A percentile compares a stretch with the other conserved stretches of the same genome.
These are phyloP conservation scores for Komagataella ulmi DNA, from an alignment of 805 yeast genomes.

Conservation along the genomic window DNA sequence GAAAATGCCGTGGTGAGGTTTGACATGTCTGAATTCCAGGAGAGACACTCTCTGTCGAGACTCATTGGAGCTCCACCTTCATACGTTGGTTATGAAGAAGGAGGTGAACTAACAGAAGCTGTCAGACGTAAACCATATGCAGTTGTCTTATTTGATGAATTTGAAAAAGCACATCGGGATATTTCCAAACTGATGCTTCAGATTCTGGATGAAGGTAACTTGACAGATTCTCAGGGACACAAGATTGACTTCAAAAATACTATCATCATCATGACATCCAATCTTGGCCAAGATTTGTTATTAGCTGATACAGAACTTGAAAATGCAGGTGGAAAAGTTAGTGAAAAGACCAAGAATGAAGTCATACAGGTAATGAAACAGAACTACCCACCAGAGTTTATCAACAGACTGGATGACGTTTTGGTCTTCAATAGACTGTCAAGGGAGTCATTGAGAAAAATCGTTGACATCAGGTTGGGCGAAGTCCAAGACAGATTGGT, in stretches of 20 bases:
- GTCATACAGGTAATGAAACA: conserved; percentile 59
- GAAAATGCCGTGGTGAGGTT: conserved; percentile 78
- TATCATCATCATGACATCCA: conserved; percentile 91
- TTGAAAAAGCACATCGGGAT: conserved; percentile 95
- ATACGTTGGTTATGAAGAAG: conserved; percentile 90
- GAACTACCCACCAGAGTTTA: conserved; percentile 86
- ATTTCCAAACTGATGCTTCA: conserved; percentile 83
- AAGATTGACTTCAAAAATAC: conserved; percentile 91
- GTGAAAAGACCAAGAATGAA: conserved; percentile 33
- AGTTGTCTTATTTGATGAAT: conserved; percentile 87
- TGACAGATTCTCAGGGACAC: conserved; percentile 92
- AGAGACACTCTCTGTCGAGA: conserved; percentile 80
- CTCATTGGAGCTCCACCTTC: conserved; percentile 98
- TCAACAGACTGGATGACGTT: conserved; percentile 90
- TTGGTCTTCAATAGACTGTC: conserved; percentile 86
- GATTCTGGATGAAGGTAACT: conserved; percentile 88
- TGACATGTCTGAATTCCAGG: conserved; percentile 98
- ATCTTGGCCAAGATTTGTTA: conserved; percentile 87
- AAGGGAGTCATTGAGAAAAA: conserved; percentile 56
- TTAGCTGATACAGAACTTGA: conserved; percentile 37
- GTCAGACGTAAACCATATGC: conserved; percentile 92
- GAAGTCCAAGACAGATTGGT: conserved; percentile 72
- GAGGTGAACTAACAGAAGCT: conserved; percentile 94
- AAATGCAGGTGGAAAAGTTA: conserved; percentile 48
- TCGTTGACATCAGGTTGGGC: conserved; percentile 71